A percentile compares a stretch with the other conserved stretches of the same genome.
These are phyloP conservation scores for Umbellularia californica DNA, from an alignment of 164 flowering plant genomes.

Conservation along the genomic window DNA sequence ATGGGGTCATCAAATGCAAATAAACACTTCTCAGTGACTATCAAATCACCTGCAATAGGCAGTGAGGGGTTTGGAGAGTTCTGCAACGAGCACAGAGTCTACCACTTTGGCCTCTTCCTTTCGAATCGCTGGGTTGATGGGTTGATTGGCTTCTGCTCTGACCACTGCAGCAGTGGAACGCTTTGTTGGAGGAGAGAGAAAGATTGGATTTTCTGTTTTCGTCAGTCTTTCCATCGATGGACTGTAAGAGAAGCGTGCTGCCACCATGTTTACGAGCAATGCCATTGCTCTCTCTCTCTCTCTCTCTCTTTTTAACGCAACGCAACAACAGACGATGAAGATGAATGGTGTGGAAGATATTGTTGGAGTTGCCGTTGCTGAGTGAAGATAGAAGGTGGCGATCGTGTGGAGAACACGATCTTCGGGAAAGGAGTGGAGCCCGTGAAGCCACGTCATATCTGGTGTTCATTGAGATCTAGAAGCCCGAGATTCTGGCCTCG, in stretches of 20 bases:
- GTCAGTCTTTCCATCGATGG: conserved; percentile 8
- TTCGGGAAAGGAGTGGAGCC: conserved; percentile 4
- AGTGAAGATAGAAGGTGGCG: not conserved
- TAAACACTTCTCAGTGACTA: not conserved
- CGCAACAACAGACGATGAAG: no score
- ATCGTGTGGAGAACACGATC: conserved; percentile 46
- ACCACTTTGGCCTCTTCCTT: conserved; percentile 77
- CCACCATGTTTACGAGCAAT: conserved; percentile 21
- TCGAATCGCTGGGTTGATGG: conserved; percentile 71
- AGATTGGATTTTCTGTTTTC: not conserved
- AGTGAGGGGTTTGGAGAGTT: conserved; percentile 83
- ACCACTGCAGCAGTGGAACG: conserved; percentile 7
- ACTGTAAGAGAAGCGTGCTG: conserved; percentile 27
- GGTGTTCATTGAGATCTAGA: not conserved
- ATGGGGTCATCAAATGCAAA: not conserved
- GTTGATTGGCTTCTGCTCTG: conserved; percentile 39
- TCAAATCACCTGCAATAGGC: conserved; percentile 75
- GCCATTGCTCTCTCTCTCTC: conserved; percentile 32
- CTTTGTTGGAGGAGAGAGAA: not conserved
- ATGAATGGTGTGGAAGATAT: no score
- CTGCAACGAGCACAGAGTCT: conserved; percentile 69
- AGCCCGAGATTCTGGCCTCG: not conserved
- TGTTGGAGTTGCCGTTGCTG: no score
- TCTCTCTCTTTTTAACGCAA: not conserved
- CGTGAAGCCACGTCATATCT: conserved; percentile 18